These are phyloP conservation scores for Gonium pectorale DNA, from an alignment of 139 green algal species.

Conservation along the genomic window DNA sequence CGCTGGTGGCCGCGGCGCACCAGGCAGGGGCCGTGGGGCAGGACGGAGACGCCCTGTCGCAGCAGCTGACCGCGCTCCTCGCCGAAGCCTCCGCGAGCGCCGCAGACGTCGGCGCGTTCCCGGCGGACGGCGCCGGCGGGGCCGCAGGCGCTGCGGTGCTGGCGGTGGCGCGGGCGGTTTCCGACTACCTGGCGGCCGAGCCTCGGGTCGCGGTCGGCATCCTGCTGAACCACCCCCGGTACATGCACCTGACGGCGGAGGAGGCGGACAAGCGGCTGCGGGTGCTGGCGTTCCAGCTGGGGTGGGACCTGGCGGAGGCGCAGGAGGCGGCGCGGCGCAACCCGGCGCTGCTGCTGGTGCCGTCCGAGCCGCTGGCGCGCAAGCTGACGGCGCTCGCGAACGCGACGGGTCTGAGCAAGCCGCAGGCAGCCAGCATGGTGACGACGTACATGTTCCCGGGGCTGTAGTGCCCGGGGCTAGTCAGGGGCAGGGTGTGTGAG, in stretches of 20 bases:
- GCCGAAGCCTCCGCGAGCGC: background rate
- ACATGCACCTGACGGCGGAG: background rate
- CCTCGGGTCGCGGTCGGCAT: background rate
- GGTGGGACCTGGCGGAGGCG: background rate
- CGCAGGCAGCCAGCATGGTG: conserved; percentile 16
- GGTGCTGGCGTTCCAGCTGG: background rate
- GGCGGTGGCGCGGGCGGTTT: too few species aligned
- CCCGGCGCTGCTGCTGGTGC: conserved; percentile 32
- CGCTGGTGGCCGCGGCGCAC: too few species aligned
- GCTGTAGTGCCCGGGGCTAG: background rate
- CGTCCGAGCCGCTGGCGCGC: background rate
- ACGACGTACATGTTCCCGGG: conserved; percentile 34
- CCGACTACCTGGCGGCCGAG: too few species aligned
- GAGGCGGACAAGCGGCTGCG: background rate
- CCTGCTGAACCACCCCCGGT: background rate
- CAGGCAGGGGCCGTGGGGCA: too few species aligned
- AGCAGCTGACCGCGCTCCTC: background rate
- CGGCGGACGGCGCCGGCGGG: too few species aligned
- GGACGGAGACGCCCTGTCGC: too few species aligned
- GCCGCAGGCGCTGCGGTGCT: too few species aligned
- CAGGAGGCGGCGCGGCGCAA: background rate
- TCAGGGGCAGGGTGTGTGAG: too few species aligned
- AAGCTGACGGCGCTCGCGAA: conserved; percentile 29
- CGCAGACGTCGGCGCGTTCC: too few species aligned
- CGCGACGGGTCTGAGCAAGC: background rate